Evolutionary conservation across 2,329 filamentous ascomycete genomes (phyloP).

Genomic region (Chaetomiaceae sp.): DNA sequence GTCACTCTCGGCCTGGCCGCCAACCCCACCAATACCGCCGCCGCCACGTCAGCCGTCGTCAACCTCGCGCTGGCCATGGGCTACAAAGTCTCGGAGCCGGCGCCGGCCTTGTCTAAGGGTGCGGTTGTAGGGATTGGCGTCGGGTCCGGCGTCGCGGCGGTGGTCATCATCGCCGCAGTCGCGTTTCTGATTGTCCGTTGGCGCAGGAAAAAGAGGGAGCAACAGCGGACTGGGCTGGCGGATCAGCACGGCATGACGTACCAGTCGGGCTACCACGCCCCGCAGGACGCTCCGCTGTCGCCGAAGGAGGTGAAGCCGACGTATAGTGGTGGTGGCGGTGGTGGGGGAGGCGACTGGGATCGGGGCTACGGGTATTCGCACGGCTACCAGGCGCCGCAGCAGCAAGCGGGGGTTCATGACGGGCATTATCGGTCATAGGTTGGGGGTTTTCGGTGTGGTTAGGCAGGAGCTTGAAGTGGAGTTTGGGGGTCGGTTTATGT

Average conservation of each 20-base stretch:
- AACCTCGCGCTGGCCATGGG: slow-evolving; percentile 27
- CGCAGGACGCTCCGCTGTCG: neutral
- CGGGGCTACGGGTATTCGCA: neutral
- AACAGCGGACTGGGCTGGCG: neutral
- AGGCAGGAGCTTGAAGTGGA: too few species aligned
- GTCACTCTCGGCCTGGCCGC: slow-evolving; percentile 23
- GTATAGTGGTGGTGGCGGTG: neutral
- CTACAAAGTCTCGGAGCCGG: slow-evolving; percentile 8
- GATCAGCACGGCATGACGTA: slow-evolving; percentile 11
- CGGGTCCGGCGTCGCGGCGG: slow-evolving; percentile 7
- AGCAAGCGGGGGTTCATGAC: too few species aligned
- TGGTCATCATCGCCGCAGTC: neutral
- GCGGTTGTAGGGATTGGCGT: slow-evolving; percentile 20
- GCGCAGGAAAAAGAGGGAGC: neutral
- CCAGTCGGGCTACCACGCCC: slow-evolving; percentile 11
- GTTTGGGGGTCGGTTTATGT: too few species aligned
- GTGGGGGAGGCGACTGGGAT: neutral
- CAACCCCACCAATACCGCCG: slow-evolving; percentile 17
- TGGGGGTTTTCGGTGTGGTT: too few species aligned
- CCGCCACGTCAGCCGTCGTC: slow-evolving; percentile 28
- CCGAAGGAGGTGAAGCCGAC: neutral
- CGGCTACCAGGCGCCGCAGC: neutral
- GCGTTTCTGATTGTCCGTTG: slow-evolving; percentile 11
- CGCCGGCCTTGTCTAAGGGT: slow-evolving; percentile 12
- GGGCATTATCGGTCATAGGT: neutral